A percentile compares a stretch with the other conserved stretches of the same genome.
Evolutionary conservation across 1,139 yeast species (phyloP).

Genomic region (Yamadazyma pseudoaaseri): DNA sequence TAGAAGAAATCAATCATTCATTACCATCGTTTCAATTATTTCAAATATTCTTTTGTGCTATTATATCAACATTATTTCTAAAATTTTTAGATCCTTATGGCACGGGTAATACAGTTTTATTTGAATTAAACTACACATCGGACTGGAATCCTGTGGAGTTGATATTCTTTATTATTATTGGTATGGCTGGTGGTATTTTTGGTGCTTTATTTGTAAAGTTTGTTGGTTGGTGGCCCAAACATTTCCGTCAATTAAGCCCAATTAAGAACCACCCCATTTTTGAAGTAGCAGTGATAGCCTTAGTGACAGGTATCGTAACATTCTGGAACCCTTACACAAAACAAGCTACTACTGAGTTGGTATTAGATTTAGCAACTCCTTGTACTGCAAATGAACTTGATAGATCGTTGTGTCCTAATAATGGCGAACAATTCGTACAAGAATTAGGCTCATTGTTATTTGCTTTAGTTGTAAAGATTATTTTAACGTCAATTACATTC

Average conservation of each 20-base stretch:
- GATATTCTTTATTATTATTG: conserved; percentile 47
- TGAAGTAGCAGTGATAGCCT: conserved; percentile 50
- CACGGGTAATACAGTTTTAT: conserved; percentile 60
- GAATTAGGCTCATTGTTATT: conserved; percentile 35
- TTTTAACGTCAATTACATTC: conserved; percentile 53
- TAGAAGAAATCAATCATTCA: conserved; percentile 65
- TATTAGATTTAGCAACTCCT: conserved; percentile 53
- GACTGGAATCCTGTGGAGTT: conserved; percentile 58
- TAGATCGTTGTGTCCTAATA: conserved; percentile 43
- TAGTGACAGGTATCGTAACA: conserved; percentile 49
- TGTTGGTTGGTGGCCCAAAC: conserved; percentile 49
- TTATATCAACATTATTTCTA: conserved; percentile 54
- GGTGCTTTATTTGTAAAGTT: conserved; percentile 57
- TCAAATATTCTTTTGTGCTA: conserved; percentile 61
- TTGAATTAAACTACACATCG: conserved; percentile 52
- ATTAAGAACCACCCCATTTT: conserved; percentile 42
- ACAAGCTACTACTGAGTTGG: conserved; percentile 53
- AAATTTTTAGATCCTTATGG: conserved; percentile 62
- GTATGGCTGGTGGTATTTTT: conserved; percentile 57
- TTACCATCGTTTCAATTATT: conserved; percentile 59
- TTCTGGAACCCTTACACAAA: conserved; percentile 55
- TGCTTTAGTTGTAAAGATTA: conserved; percentile 48
- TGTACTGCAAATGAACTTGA: conserved; percentile 31
- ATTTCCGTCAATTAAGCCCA: conserved; percentile 31
- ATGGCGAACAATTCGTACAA: conserved; percentile 23